Conservation (phyloP, 2,329 filamentous ascomycete species). For the Aureobasidium sp. region DNA sequence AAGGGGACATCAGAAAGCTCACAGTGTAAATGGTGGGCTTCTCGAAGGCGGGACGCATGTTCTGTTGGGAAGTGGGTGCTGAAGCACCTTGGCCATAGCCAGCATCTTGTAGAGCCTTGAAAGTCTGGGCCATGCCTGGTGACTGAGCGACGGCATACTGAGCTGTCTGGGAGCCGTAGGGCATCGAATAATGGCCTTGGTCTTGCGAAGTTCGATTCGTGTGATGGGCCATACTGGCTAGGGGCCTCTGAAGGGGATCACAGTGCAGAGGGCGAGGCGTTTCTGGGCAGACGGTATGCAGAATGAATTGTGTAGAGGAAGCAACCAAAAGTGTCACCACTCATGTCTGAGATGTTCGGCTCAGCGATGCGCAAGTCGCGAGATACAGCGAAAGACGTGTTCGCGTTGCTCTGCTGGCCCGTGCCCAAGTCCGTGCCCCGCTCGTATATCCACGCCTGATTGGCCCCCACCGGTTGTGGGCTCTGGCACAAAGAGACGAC, state of each 20-base stretch:
- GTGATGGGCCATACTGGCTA: constrained; percentile 6
- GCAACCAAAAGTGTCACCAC: neutral
- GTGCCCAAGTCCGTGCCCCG: neutral
- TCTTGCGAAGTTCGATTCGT: constrained; percentile 4
- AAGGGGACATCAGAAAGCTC: constrained; percentile 18
- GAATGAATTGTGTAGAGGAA: neutral
- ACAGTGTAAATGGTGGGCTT: constrained; percentile 47
- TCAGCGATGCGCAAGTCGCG: neutral
- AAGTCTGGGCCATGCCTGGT: constrained; percentile 13
- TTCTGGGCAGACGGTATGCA: neutral
- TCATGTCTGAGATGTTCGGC: neutral
- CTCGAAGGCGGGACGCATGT: constrained; percentile 21
- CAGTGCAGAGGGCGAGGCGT: neutral
- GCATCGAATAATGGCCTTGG: constrained; percentile 10
- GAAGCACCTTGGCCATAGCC: constrained; percentile 10
- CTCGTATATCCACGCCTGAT: neutral
- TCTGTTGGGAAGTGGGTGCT: neutral
- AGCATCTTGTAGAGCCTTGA: constrained; percentile 13
- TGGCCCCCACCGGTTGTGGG: neutral
- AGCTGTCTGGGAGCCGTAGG: constrained; percentile 14
- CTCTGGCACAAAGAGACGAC: neutral
- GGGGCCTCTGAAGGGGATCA: neutral
- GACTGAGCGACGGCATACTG: constrained; percentile 6
- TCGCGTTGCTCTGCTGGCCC: neutral
- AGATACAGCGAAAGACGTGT: neutral